Evolutionary conservation across 2,329 filamentous ascomycete genomes (phyloP).

Genomic region (Lecanosticta acicola): DNA sequence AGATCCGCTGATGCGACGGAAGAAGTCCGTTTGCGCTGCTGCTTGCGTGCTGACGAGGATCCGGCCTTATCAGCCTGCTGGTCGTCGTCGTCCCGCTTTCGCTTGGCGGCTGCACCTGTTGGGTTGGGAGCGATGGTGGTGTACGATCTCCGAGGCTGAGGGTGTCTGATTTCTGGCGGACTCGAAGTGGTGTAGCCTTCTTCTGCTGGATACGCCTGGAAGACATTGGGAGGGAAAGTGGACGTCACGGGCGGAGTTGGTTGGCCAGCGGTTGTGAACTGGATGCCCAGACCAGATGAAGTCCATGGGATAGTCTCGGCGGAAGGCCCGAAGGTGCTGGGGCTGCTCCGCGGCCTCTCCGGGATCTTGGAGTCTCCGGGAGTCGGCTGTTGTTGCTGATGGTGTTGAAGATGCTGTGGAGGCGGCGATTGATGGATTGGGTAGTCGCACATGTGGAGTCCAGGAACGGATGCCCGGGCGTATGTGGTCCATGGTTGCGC

Average conservation of each 20-base stretch:
- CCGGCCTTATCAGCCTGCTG: slow-evolving; percentile 10
- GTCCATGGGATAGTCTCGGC: slow-evolving; percentile 37
- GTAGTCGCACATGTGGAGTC: slow-evolving; percentile 19
- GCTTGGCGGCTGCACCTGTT: slow-evolving; percentile 33
- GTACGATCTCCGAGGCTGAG: slow-evolving; percentile 40
- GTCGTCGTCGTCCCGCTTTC: slow-evolving; percentile 35
- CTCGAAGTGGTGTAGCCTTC: slow-evolving; percentile 28
- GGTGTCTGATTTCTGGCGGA: slow-evolving; percentile 29
- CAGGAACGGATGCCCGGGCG: slow-evolving; percentile 23
- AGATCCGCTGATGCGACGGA: slow-evolving; percentile 38
- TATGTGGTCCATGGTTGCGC: slow-evolving; percentile 28
- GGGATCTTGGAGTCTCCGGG: slow-evolving; percentile 25
- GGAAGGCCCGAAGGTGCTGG: slow-evolving; percentile 39
- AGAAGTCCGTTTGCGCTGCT: slow-evolving; percentile 38
- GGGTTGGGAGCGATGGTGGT: slow-evolving; percentile 43
- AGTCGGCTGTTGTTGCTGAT: slow-evolving; percentile 14
- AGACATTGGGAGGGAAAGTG: slow-evolving; percentile 32
- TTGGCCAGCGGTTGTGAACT: slow-evolving; percentile 30
- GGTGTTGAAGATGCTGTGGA: slow-evolving; percentile 16
- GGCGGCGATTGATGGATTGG: slow-evolving; percentile 15
- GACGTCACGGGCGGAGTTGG: slow-evolving; percentile 30
- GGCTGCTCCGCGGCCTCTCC: slow-evolving; percentile 38
- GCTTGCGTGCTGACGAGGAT: slow-evolving; percentile 8
- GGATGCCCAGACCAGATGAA: slow-evolving; percentile 37
- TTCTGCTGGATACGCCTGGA: slow-evolving; percentile 25